Base-by-base conservation (phyloP, 2,329 filamentous ascomycete genomes). In the Verticillium isaacii region DNA sequence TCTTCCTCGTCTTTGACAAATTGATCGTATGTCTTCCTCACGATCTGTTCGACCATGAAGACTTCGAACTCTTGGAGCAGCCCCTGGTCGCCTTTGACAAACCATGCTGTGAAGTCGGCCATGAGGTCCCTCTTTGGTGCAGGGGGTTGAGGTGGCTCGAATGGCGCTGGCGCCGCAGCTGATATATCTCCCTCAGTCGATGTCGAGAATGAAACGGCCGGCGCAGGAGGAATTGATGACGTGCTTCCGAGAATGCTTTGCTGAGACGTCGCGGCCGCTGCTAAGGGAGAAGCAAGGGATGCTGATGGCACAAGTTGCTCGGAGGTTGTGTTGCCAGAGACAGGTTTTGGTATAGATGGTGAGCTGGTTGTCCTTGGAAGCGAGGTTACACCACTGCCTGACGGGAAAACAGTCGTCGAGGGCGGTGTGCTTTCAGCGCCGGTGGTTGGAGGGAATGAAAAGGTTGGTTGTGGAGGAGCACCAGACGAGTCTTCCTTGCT, bases 71-170 rank as follows among this genome's bases (percentile, higher is more conserved):
- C 77, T 7, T 82, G 75, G 68, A 87, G 68, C 8, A 87, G 68
- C 0, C 85, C 85, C 17, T 74, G 71, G 61, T 87, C 85, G 36
- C 80, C 85, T 14, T 73, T 71, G 3, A 85, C 81, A 60, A 81
- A 82, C 85, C 85, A 87, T 32, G 75, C 77, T 0, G 82, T 77
- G 34, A 87, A 80, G 57, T 81, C 77, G 7, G 72, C 78, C 66
- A 86, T 75, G 2, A 74, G 67, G 62, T 85, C 81, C 29, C 73
- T 63, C 32, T 59, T 59, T 34, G 32, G 64, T 12, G 60, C 25
- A 56, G 37, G 34, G 6, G 41, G 58, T 17, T n/a, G 36, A 50
- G 41, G 17, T 45, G 39, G 39, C 39, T 45, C 8, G 17, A 11
- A 9, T 17, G 39, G n/a, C 39, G 32, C 32, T 41, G 39, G 29